Evolutionary conservation across 768 basidiomycete genomes (phyloP), one percentile per base, ranked within the genome.

Genomic region (Rhodosporidiobolus sp.): DNA sequence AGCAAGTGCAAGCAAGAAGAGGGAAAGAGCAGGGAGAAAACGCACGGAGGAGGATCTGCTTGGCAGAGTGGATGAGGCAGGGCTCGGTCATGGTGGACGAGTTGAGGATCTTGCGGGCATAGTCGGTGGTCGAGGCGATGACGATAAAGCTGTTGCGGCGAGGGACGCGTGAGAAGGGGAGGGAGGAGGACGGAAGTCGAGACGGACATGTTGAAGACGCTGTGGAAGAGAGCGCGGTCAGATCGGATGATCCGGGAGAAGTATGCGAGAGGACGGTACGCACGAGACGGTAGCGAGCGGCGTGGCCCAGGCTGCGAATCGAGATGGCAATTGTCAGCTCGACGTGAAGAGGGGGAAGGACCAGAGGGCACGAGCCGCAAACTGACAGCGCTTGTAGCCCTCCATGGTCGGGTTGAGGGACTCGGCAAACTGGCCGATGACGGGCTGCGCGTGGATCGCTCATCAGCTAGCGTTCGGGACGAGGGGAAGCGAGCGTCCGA

Each of bases 71-170:
- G 38, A 97, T 93, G 26, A 99, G 87, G 79, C 92, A 95, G 0
- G 96, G 96, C 81, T 97, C 94, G 35, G 96, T 90, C 77, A 91
- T 88, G 16, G 83, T 86, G 0, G 96, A 95, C 9, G 93, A 93
- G 84, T 98, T 97, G 80, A 99, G 84, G 77, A 98, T 94, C 83
- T 95, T 97, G 79, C 95, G 90, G 19, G 94, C 84, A 81, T 87
- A 92, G 76, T 95, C 89, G 78, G 93, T 98, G 6, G 91, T 89
- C 14, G 95, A 91, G 32, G 94, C 93, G 87, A 98, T 94, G 79
- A 99, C 96, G 79, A 99, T 98, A 82, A 97, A 98, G 77, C 96
- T 99, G 79, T n/a, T 4, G 22, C 26, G 6, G 17, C 24, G 32
- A 48, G 54, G 49, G 11, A 17, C 28, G n/a, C 6, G 17, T 7